Evolutionary conservation across 176 grass and related monocot genomes (phyloP).

Genomic region (Bothriochloa decipiens): DNA sequence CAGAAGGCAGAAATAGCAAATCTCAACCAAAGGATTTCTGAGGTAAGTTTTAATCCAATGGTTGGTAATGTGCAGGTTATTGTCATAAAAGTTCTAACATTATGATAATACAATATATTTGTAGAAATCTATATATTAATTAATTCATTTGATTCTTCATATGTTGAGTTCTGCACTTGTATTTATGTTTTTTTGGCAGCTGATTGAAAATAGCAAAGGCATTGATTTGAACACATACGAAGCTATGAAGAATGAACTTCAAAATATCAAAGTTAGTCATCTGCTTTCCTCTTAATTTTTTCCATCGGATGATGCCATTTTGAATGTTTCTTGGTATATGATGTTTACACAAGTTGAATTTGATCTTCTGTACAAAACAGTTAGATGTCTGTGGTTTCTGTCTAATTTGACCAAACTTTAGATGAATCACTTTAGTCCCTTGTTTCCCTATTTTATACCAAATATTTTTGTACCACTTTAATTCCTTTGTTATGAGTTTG

Average conservation of each 20-base stretch:
- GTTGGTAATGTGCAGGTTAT: background rate
- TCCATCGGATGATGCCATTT: background rate
- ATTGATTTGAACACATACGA: constrained; percentile 77
- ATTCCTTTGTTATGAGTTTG: background rate
- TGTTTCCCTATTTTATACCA: background rate
- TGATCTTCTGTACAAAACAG: background rate
- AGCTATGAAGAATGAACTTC: constrained; percentile 77
- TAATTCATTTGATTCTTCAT: constrained; percentile 21
- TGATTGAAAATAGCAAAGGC: constrained; percentile 77
- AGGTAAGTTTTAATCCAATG: constrained; percentile 57
- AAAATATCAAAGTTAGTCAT: constrained; percentile 70
- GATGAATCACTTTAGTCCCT: background rate
- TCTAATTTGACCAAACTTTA: background rate
- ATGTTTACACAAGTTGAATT: background rate
- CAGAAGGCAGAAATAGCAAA: constrained; percentile 66
- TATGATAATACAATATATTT: background rate
- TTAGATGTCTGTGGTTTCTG: background rate
- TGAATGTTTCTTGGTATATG: constrained; percentile 11
- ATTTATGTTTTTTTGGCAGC: constrained; percentile 51
- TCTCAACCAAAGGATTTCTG: constrained; percentile 74
- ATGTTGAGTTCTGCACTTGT: constrained; percentile 15
- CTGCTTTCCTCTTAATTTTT: constrained; percentile 14
- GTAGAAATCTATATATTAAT: background rate
- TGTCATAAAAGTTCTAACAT: background rate
- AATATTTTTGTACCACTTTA: background rate